Evolutionary conservation across 495 filamentous ascomycete genomes (phyloP).

Genomic region (Penicillium pancosmium): DNA sequence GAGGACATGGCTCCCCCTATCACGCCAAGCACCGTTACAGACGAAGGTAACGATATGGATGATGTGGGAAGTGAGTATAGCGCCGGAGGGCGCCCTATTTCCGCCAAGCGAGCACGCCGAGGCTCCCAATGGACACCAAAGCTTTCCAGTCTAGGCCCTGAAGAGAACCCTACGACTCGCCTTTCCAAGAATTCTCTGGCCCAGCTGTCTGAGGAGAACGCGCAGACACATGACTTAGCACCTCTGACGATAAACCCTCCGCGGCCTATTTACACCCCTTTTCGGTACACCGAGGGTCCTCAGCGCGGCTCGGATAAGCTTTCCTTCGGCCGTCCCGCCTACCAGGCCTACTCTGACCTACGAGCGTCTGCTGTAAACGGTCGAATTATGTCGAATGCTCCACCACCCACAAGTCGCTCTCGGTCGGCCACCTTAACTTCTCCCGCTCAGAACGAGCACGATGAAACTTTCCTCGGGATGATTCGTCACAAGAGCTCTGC

Average conservation of each 20-base stretch:
- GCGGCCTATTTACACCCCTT: conserved; percentile 50
- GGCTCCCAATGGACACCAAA: conserved; percentile 20
- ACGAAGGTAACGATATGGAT: conserved; percentile 30
- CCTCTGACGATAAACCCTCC: conserved; percentile 45
- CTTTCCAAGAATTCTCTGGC: conserved; percentile 29
- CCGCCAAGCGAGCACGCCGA: conserved; percentile 22
- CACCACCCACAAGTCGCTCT: conserved; percentile 16
- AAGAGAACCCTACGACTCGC: conserved; percentile 9
- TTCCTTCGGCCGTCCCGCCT: conserved; percentile 42
- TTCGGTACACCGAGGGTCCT: conserved; percentile 51
- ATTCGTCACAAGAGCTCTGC: conserved; percentile 50
- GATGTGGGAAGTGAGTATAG: conserved; percentile 43
- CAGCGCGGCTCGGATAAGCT: conserved; percentile 49
- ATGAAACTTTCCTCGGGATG: conserved; percentile 50
- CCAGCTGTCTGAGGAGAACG: conserved; percentile 25
- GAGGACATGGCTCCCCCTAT: conserved; percentile 21
- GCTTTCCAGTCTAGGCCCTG: conserved; percentile 14
- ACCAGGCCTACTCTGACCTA: conserved; percentile 49
- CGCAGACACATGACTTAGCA: conserved; percentile 26
- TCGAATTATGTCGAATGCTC: conserved; percentile 45
- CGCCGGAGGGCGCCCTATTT: conserved; percentile 52
- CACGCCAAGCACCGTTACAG: conserved; percentile 16
- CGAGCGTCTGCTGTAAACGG: conserved; percentile 47
- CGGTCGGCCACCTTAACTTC: conserved; percentile 21
- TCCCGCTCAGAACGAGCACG: conserved; percentile 28